Evolutionary conservation across 306 rosid genomes (phyloP).

Genomic region (Medicago ruthenica): DNA sequence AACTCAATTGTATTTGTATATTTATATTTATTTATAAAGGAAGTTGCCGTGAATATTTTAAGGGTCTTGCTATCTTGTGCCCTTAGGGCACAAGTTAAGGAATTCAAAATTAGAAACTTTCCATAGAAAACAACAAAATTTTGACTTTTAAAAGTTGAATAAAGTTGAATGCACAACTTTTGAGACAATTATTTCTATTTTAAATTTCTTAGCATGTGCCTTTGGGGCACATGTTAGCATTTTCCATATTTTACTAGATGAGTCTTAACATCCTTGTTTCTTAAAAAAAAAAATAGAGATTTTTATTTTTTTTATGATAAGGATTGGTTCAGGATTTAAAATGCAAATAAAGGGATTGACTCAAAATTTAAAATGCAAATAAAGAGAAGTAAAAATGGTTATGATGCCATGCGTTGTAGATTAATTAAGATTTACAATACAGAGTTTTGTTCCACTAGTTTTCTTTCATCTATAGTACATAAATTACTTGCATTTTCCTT

Average conservation of each 20-base stretch:
- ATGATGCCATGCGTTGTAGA: constrained; percentile 10
- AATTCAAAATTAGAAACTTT: too few species aligned
- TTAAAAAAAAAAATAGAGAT: neutral
- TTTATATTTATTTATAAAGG: constrained; percentile 24
- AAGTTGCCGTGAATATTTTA: neutral
- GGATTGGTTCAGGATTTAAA: constrained; percentile 25
- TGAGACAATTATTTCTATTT: too few species aligned
- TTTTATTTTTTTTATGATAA: constrained; percentile 16
- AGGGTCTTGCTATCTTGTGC: too few species aligned
- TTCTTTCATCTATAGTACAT: constrained; percentile 24
- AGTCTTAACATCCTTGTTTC: neutral
- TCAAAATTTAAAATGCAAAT: constrained; percentile 31
- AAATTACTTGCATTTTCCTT: constrained; percentile 15
- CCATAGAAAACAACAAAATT: too few species aligned
- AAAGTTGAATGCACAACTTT: too few species aligned
- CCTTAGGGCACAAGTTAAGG: too few species aligned
- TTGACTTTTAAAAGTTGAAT: too few species aligned
- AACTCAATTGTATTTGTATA: neutral
- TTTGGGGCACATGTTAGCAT: too few species aligned
- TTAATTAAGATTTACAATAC: constrained; percentile 9
- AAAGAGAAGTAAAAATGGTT: constrained; percentile 14
- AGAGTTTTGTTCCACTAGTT: neutral
- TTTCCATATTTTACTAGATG: neutral
- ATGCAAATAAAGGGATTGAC: constrained; percentile 1
- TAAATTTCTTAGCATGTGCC: too few species aligned